Evolutionary conservation across 208 protist species (phyloP).

Genomic region (Porcisia deanei): DNA sequence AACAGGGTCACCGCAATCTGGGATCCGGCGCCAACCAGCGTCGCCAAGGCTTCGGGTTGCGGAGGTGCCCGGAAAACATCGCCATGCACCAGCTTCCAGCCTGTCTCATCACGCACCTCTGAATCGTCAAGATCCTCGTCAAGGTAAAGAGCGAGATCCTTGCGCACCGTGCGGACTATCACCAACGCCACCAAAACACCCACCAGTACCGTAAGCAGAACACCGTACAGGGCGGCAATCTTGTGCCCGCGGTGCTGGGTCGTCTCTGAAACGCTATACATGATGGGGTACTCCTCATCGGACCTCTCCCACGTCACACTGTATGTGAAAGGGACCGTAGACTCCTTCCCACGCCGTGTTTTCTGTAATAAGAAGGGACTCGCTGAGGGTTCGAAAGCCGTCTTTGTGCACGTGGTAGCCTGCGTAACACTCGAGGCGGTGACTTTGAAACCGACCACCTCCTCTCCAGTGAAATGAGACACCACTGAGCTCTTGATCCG

Average conservation of each 20-base stretch:
- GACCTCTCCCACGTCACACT: conserved; percentile 29
- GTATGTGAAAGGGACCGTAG: conserved; percentile 26
- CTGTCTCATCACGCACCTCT: conserved; percentile 26
- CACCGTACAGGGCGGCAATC: conserved; percentile 23
- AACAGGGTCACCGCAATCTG: conserved; percentile 87
- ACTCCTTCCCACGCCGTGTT: background rate
- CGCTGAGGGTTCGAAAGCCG: background rate
- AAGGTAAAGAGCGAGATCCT: conserved; percentile 32
- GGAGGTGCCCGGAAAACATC: conserved; percentile 96
- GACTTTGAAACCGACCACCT: conserved; percentile 62
- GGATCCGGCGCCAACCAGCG: conserved; percentile 87
- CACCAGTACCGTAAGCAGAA: conserved; percentile 18
- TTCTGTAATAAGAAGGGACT: background rate
- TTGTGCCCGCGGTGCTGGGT: conserved; percentile 22
- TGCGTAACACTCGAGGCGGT: conserved; percentile 20
- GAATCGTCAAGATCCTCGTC: conserved; percentile 36
- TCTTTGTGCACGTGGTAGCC: conserved; percentile 5
- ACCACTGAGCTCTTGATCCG: conserved; percentile 14
- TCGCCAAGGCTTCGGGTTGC: conserved; percentile 70
- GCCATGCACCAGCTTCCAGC: conserved; percentile 96
- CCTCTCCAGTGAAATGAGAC: conserved; percentile 8
- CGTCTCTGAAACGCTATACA: conserved; percentile 1
- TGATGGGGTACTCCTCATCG: conserved; percentile 1
- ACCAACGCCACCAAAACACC: conserved; percentile 31
- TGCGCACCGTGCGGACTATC: conserved; percentile 35